Percentiles rank a stretch among this genome's conserved stretches.
These are phyloP conservation scores for Cucumis melo DNA, from an alignment of 306 rosid species.

Conservation along the genomic window DNA sequence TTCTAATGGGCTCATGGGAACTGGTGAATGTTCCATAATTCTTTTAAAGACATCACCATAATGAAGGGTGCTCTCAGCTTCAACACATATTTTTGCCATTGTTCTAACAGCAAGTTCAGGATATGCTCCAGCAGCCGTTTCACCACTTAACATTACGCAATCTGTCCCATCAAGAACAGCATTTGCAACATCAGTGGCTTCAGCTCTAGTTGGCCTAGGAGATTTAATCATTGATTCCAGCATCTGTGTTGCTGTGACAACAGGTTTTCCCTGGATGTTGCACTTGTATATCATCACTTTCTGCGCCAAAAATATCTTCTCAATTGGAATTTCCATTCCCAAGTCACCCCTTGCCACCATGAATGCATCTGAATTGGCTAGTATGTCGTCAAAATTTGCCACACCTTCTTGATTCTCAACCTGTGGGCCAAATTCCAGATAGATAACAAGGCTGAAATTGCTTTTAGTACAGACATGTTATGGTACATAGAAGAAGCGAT, in stretches of 20 bases:
- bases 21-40: constrained; percentile 72
- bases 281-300: constrained; percentile 98
- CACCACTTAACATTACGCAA: constrained; percentile 92
- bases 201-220: constrained; percentile 68
- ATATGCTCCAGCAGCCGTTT: constrained; percentile 90
- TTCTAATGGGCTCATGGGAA: constrained; percentile 86
- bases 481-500: not conserved
- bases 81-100: constrained; percentile 72
- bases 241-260: constrained; percentile 97
- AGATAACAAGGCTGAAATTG: not conserved
- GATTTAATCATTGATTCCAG: constrained; percentile 74
- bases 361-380: constrained; percentile 88
- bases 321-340: constrained; percentile 99
- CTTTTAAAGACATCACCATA: constrained; percentile 73
- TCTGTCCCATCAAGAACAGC: constrained; percentile 93
- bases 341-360: constrained; percentile 99
- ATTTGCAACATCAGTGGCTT: constrained; percentile 73
- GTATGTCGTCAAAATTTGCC: constrained; percentile 94
- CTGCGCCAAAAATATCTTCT: constrained; percentile 95
- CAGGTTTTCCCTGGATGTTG: constrained; percentile 97
- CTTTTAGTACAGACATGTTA: not conserved
- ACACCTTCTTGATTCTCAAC: constrained; percentile 99
- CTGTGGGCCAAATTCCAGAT: constrained; percentile 25
- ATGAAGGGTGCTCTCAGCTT: constrained; percentile 73
- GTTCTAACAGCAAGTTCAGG: constrained; percentile 74